Base-by-base conservation (phyloP, 169 alveolate species). In the Plasmodium sp. region DNA sequence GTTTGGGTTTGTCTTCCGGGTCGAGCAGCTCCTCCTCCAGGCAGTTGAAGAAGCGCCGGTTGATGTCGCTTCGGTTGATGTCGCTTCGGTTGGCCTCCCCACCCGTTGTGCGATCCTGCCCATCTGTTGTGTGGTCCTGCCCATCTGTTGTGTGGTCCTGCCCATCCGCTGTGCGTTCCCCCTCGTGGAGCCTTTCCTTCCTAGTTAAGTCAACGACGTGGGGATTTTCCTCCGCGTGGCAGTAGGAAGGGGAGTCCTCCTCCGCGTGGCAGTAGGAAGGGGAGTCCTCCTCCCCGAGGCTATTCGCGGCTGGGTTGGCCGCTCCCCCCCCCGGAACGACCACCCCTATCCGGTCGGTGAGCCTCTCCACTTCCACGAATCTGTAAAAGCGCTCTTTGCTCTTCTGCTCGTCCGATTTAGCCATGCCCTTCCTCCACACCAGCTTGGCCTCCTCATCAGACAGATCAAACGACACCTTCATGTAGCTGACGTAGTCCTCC, bases 361-460 rank as follows among this genome's bases (percentile, higher is more conserved):
- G 48, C 6, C 81, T 81, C 58, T 91, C 95, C 2, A 91, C 84
- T 41, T 91, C 95, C 16, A 34, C 81, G 67, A 91, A 91, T 27
- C 82, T 51, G 58, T 91, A 82, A 72, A 81, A 91, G 6, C 58
- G 73, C 58, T 91, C 92, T 56, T 91, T 41, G 41, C 75, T 82
- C 73, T 91, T 91, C 33, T 91, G 92, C 43, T 91, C 95, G 6
- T 91, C 77, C 9, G 92, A 71, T 81, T 91, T 91, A 3, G 33
- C 36, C 34, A 43, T 45, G 7, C 82, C 95, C 62, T 91, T 91
- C 36, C 81, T 71, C 92, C 92, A 91, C 5, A 91, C 79, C 16
- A 91, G 14, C 27, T 91, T 81, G 2, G 95, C 83, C 56, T 91
- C 95, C 27, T 91, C 92, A 9, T 91, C 95, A 0, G 95, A 72